Evolutionary conservation across 1,284 basidiomycete genomes (phyloP), one percentile per base, ranked within the genome.

Genomic region (Cutaneotrichosporon arboriforme): DNA sequence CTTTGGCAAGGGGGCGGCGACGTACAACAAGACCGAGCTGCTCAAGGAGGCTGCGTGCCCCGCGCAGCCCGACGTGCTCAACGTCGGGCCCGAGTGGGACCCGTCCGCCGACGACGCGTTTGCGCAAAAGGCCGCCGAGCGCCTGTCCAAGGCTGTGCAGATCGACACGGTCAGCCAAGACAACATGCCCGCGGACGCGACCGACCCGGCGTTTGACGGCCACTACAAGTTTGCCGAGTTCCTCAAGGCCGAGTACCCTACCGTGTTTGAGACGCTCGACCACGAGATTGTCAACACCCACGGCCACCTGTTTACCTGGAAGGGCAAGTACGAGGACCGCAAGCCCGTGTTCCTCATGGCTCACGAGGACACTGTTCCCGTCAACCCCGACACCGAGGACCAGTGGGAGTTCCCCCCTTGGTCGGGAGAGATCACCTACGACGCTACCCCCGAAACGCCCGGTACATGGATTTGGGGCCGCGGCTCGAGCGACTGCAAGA

Each of bases 381-480:
- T 82, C 40, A 71, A 76, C 34, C 68, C 70, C 10, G 67, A 67
- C n/a, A 81, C 80, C 0, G 48, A 75, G 12, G 66, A 67, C 37
- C 68, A 75, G 38, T 82, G 81, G 81, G 73, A 68, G 0, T 71
- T 77, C 57, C 74, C 76, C 0, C 80, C 81, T 0, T 81, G 79
- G 60, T 70, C 70, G 3, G 81, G 80, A 0, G 64, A 63, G 46
- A 66, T 78, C 45, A 76, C 79, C 20, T 60, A 67, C 10, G 60
- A 73, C 55, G 68, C 50, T 5, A 64, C 66, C 15, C 13, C 8
- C 4, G 49, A 44, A 18, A 44, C 49, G 3, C 68, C 71, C 0
- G 72, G 76, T 50, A 63, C 73, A 43, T 75, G 74, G 76, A 74
- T 82, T 34, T 81, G 79, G 79, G 81, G 80, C 4, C 68, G 79